Conservation (phyloP, 768 basidiomycete genomes). For the Boletus insuetus region DNA sequence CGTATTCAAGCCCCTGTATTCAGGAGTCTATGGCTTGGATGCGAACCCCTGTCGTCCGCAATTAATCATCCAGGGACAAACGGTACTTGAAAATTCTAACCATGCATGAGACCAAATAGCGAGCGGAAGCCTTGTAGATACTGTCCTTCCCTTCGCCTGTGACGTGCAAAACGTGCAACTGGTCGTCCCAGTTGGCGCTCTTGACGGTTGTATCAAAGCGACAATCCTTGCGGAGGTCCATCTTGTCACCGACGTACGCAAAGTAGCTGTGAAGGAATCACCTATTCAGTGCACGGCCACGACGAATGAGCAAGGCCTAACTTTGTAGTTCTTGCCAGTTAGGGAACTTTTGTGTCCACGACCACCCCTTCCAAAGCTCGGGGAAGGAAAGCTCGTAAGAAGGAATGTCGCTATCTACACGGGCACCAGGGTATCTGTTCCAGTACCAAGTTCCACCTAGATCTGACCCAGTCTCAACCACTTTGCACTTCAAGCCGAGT, state of each 20-base stretch:
- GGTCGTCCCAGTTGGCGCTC: constrained; percentile 9
- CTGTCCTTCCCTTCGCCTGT: background rate
- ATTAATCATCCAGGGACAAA: background rate
- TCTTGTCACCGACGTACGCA: constrained; percentile 7
- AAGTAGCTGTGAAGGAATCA: constrained; percentile 1
- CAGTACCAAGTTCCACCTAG: constrained; percentile 11
- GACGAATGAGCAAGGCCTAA: background rate
- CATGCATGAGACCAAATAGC: constrained; percentile 4
- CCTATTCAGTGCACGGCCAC: background rate
- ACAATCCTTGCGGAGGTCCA: constrained; percentile 10
- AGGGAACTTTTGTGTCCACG: constrained; percentile 10
- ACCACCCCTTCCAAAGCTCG: constrained; percentile 15
- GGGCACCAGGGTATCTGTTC: constrained; percentile 14
- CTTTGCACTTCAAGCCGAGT: constrained; percentile 6
- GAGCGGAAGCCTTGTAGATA: constrained; percentile 2
- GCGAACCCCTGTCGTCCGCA: background rate
- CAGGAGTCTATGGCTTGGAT: constrained; percentile 7
- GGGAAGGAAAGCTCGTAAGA: constrained; percentile 6
- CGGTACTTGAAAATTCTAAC: background rate
- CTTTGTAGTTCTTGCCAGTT: constrained; percentile 5
- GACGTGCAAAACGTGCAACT: constrained; percentile 6
- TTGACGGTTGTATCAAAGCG: constrained; percentile 12
- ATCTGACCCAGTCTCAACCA: constrained; percentile 6
- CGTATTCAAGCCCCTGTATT: background rate
- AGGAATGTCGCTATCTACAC: constrained; percentile 9